Percentiles rank a stretch among this genome's conserved stretches.
phyloP scores from a whole-genome alignment of 2,329 filamentous ascomycete species.

The Diatrype stigma region DNA sequence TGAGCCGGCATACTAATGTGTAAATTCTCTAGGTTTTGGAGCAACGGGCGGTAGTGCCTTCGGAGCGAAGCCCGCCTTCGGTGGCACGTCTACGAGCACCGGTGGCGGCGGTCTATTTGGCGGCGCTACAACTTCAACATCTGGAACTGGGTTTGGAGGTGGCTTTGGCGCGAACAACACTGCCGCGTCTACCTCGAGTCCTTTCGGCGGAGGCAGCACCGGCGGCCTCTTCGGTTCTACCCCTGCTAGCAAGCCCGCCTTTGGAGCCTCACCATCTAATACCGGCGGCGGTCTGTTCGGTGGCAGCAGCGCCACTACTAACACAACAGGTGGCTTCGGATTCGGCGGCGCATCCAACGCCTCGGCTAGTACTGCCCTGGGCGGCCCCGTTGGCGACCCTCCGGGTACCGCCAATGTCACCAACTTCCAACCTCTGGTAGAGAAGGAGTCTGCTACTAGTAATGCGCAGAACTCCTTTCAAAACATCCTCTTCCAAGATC shows the following conservation, averaged over 20 bases:
- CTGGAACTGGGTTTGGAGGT: constrained; percentile 28
- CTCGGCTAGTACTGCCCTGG: constrained; percentile 40
- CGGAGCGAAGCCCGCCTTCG: constrained; percentile 25
- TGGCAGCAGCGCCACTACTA: constrained; percentile 26
- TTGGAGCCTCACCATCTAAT: constrained; percentile 41
- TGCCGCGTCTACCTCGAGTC: constrained; percentile 32
- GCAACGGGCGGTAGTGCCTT: constrained; percentile 25
- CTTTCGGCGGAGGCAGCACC: constrained; percentile 30
- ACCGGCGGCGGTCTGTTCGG: constrained; percentile 46
- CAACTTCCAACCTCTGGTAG: constrained; percentile 64
- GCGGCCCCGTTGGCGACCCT: constrained; percentile 50
- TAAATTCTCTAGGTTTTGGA: constrained; percentile 28
- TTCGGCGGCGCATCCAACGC: constrained; percentile 41
- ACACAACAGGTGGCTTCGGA: constrained; percentile 16
- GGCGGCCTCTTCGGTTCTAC: constrained; percentile 24
- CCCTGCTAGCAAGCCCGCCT: constrained; percentile 43
- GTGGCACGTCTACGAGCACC: constrained; percentile 25
- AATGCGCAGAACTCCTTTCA: constrained; percentile 63
- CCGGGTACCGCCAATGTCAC: constrained; percentile 63
- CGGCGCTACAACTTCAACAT: constrained; percentile 22
- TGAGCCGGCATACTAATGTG: constrained; percentile 13
- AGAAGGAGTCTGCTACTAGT: constrained; percentile 64
- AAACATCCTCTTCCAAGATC: constrained; percentile 72
- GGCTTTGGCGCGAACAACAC: constrained; percentile 36
- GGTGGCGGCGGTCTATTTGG: constrained; percentile 53